Conservation (phyloP, 1,284 basidiomycete genomes). For the Entoloma clypeatum region DNA sequence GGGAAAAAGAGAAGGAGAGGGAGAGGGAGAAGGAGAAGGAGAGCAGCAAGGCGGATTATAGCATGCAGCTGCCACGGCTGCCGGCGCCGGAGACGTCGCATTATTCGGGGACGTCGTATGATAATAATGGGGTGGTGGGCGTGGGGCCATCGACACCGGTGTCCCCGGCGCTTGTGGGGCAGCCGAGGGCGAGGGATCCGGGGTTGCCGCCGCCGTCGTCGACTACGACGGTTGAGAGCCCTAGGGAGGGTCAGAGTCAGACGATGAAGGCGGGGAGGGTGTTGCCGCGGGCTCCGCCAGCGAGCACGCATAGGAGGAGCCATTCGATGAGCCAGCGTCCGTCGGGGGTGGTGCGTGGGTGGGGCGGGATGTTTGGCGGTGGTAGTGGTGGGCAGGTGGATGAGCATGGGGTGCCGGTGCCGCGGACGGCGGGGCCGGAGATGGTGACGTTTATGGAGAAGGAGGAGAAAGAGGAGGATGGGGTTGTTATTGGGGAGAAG, state of each 20-base stretch:
- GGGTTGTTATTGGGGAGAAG: conserved; percentile 18
- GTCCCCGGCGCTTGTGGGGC: conserved; percentile 40
- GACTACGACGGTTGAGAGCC: conserved; percentile 24
- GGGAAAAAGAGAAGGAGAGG: conserved; percentile 1
- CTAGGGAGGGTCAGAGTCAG: conserved; percentile 12
- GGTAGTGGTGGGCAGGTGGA: conserved; percentile 33
- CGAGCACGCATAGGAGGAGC: conserved; percentile 64
- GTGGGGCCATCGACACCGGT: conserved; percentile 55
- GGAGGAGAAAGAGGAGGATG: conserved; percentile 22
- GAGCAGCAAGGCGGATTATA: conserved; percentile 66
- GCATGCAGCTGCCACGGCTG: conserved; percentile 76
- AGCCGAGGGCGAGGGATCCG: conserved; percentile 54
- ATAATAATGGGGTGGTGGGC: conserved; percentile 37
- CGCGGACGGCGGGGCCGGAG: conserved; percentile 59
- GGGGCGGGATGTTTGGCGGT: conserved; percentile 50
- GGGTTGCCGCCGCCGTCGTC: conserved; percentile 38
- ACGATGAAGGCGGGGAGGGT: conserved; percentile 18
- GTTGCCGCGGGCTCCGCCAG: conserved; percentile 61
- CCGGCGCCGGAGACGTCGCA: conserved; percentile 79
- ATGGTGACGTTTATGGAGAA: conserved; percentile 44
- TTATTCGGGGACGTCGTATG: conserved; percentile 75
- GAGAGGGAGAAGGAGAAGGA: conserved; percentile 5
- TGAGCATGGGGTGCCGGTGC: conserved; percentile 40
- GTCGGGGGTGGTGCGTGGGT: conserved; percentile 35
- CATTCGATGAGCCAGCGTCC: conserved; percentile 78